These are phyloP conservation scores for Russula emetica DNA, from an alignment of 768 basidiomycete genomes.

Conservation along the genomic window DNA sequence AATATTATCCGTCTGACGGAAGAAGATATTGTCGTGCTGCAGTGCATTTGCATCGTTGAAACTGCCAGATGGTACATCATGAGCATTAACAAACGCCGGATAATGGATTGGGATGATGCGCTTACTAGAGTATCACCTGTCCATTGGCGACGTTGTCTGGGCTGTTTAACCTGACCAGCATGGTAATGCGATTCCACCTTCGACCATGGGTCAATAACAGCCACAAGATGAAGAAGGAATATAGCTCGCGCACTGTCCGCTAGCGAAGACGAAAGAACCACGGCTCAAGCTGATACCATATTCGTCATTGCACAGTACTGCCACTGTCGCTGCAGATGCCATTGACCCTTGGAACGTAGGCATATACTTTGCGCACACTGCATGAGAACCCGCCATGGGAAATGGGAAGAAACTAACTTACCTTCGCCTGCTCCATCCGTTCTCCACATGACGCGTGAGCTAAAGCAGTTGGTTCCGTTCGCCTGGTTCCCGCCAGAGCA, in stretches of 20 bases:
- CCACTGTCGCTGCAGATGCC: conserved; percentile 51
- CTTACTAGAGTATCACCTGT: conserved; percentile 64
- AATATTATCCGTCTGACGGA: conserved; percentile 53
- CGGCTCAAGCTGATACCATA: conserved; percentile 75
- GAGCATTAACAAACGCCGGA: not conserved
- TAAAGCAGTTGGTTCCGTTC: conserved; percentile 67
- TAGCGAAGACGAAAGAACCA: conserved; percentile 57
- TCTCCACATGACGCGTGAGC: conserved; percentile 74
- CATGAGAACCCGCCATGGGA: conserved; percentile 8
- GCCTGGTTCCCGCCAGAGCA: conserved; percentile 68
- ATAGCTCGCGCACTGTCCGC: conserved; percentile 53
- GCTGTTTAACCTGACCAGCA: conserved; percentile 75
- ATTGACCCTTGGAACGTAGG: conserved; percentile 67
- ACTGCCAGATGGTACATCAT: conserved; percentile 35
- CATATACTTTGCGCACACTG: conserved; percentile 53
- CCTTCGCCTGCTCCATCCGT: conserved; percentile 62
- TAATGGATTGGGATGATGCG: conserved; percentile 15
- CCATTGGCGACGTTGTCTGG: conserved; percentile 70
- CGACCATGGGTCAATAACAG: conserved; percentile 1
- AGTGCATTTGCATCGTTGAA: conserved; percentile 66
- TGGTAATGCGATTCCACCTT: conserved; percentile 68
- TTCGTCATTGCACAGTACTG: conserved; percentile 63
- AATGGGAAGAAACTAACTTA: conserved; percentile 34
- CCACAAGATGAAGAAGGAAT: not conserved
- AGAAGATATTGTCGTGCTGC: conserved; percentile 55